Evolutionary conservation across 2,329 filamentous ascomycete species (phyloP), one percentile per base, ranked within the genome.

Genomic region (Colletotrichum orchidophilum): DNA sequence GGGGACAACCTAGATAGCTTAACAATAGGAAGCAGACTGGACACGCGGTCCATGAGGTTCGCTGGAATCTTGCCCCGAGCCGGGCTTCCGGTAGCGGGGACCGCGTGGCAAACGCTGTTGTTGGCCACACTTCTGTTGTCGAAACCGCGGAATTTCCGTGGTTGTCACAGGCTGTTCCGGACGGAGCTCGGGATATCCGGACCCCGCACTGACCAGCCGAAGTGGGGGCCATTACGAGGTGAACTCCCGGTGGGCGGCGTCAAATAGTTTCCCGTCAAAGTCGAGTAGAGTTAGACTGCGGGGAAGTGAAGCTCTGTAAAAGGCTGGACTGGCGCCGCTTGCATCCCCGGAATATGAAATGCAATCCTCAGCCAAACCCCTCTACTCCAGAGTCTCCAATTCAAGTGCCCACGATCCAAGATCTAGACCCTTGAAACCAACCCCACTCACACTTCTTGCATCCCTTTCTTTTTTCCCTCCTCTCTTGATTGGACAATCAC

Each of bases 1-100:
- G 59, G 39, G 63, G 50, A 35, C 39, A 58, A 52, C 63, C 63
- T 54, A 63, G 68, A 71, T 67, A 66, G 68, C 57, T 67, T 31
- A 11, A 29, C 27, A 52, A 18, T 29, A 26, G 29, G 12, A 27
- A 54, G 31, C 2, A 42, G 33, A 27, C 18, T 12, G 46, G 27
- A 35, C 26, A 0, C 49, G 18, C 33, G 52, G 49, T 12, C 27
- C n/a, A 27, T 18, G 31, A 35, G 18, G 15, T 27, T 63, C 66
- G 58, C 31, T 57, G 18, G 50, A 71, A 59, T 27, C 53, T 29
- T 33, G 18, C 50, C 53, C 66, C 33, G 55, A 57, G 29, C 29
- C 42, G 66, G 60, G 35, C 60, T 62, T 69, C 66, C 33, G 61
- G 57, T 13, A 31, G 65, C 57, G 65, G 39, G n/a, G 52, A 31